Conservation (phyloP, 306 rosid genomes). For the Prinsepia uniflora region DNA sequence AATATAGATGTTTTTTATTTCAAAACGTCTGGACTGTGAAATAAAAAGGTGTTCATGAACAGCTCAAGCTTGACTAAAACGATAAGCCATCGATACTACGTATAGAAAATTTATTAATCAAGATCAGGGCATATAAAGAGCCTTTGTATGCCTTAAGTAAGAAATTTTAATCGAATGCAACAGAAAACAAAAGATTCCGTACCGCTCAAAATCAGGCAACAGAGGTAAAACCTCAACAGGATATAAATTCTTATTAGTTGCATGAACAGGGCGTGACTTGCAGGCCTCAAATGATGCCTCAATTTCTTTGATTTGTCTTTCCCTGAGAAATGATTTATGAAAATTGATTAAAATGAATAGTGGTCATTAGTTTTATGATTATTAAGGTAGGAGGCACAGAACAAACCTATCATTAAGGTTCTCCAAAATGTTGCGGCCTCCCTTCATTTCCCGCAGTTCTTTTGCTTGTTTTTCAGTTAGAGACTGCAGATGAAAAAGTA, state of each 20-base stretch:
- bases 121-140: not conserved
- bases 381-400: conserved; percentile 11
- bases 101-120: not conserved
- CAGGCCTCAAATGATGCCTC: conserved; percentile 99
- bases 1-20: conserved; percentile 2
- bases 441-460: conserved; percentile 84
- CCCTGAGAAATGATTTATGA: conserved; percentile 48
- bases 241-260: conserved; percentile 75
- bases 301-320: conserved; percentile 87
- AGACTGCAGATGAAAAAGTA: conserved; percentile 46
- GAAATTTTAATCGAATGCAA: not conserved
- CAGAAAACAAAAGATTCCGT: conserved; percentile 16
- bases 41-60: not conserved
- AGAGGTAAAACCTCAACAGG: conserved; percentile 93
- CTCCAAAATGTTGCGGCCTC: conserved; percentile 66
- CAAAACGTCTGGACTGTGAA: not conserved
- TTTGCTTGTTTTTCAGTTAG: conserved; percentile 97
- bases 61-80: not conserved
- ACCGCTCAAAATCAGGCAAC: conserved; percentile 88
- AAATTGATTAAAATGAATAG: conserved; percentile 12
- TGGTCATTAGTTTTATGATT: not conserved
- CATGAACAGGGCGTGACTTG: conserved; percentile 85
- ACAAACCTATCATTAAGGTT: conserved; percentile 68
- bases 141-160: not conserved
- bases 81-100: not conserved